Conservation (phyloP, 352 stramenopile species). For the Hyaloperonospora brassicae region DNA sequence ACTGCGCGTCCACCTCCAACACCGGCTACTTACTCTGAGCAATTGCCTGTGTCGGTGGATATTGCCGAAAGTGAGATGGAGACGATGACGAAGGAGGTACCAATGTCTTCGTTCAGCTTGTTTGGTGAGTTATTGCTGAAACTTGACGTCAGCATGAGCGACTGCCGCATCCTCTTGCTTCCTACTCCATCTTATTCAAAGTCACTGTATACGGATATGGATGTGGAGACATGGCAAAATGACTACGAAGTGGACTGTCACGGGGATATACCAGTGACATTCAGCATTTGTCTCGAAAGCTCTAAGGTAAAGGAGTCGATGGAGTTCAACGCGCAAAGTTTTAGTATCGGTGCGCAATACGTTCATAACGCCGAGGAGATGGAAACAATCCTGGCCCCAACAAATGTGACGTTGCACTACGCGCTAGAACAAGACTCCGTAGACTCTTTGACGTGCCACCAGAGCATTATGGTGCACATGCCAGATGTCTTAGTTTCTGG, state of each 20-base stretch:
- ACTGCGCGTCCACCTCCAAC: slow-evolving; percentile 30
- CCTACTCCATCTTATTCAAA: slow-evolving; percentile 40
- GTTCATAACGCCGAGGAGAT: slow-evolving; percentile 26
- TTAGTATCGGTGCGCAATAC: too few species aligned
- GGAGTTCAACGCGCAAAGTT: too few species aligned
- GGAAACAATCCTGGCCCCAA: slow-evolving; percentile 44
- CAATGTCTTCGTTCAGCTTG: slow-evolving; percentile 58
- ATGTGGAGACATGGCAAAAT: too few species aligned
- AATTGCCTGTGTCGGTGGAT: slow-evolving; percentile 19
- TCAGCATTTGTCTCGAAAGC: too few species aligned
- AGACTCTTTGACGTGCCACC: slow-evolving; percentile 31
- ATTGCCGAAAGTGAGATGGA: slow-evolving; percentile 30
- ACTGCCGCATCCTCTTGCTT: slow-evolving; percentile 46
- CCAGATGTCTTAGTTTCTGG: slow-evolving; percentile 57
- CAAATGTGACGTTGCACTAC: slow-evolving; percentile 38
- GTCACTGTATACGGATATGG: too few species aligned
- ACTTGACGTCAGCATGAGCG: slow-evolving; percentile 42
- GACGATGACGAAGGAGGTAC: slow-evolving; percentile 29
- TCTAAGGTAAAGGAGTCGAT: too few species aligned
- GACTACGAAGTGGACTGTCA: too few species aligned
- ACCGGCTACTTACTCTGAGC: slow-evolving; percentile 22
- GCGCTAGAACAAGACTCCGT: slow-evolving; percentile 40
- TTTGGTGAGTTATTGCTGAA: slow-evolving; percentile 45
- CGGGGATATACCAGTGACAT: too few species aligned
- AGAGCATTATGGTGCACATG: slow-evolving; percentile 49